Percentiles rank a stretch among this genome's conserved stretches.
These are phyloP conservation scores for Zygosaccharomyces pseudorouxii DNA, from an alignment of 805 yeast genomes.

Conservation along the genomic window DNA sequence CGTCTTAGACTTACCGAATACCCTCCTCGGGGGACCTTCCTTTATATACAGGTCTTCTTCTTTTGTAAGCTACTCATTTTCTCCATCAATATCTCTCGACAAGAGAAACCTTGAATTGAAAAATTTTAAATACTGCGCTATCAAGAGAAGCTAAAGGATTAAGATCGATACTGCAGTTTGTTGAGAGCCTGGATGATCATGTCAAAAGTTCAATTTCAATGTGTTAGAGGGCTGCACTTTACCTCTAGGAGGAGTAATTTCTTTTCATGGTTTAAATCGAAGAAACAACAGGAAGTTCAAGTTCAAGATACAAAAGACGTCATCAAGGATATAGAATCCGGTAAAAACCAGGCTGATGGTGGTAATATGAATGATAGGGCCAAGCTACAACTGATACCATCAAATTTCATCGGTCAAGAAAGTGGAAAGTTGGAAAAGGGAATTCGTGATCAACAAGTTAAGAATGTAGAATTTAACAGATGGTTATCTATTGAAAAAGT, in stretches of 20 bases:
- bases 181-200: background rate
- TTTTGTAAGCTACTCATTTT: background rate
- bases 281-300: conserved; percentile 23
- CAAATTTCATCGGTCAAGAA: conserved; percentile 31
- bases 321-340: conserved; percentile 37
- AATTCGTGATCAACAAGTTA: conserved; percentile 12
- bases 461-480: conserved; percentile 30
- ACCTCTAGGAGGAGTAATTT: conserved; percentile 29
- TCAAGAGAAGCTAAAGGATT: background rate
- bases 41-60: too few relatives aligned
- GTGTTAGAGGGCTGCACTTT: conserved; percentile 26
- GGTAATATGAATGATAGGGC: background rate
- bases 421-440: conserved; percentile 17
- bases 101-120: conserved; percentile 2
- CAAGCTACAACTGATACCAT: conserved; percentile 29
- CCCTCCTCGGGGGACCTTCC: background rate
- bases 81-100: background rate
- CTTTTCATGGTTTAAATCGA: conserved; percentile 40
- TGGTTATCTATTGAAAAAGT: conserved; percentile 34
- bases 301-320: conserved; percentile 31
- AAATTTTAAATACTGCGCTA: background rate
- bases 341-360: conserved; percentile 9
- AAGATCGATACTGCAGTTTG: background rate
- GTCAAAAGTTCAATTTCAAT: background rate
- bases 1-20: background rate